Base-by-base conservation (phyloP, 2,329 filamentous ascomycete species). In the Ascochyta rabiei region DNA sequence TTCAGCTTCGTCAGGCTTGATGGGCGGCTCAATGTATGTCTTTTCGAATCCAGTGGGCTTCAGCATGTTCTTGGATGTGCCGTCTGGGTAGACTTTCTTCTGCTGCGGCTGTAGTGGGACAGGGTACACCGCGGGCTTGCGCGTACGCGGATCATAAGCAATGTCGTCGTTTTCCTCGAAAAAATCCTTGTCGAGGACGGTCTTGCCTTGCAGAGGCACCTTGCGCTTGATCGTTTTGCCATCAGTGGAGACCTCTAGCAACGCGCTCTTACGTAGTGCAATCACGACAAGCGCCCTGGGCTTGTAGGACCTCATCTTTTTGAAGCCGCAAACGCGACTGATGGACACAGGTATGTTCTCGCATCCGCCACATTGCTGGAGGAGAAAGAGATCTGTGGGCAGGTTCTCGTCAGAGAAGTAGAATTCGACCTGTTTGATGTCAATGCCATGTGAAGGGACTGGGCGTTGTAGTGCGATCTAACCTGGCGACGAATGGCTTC, bases 21-120 rank as follows among this genome's bases (percentile, higher is more conserved):
- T 77, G 0, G 92, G 92, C 1, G 87, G 82, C 72, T 98, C 93
- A 12, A 89, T 86, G 70, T 85, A 95, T 72, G 86, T 91, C 58
- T 92, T 88, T 84, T 82, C 80, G 54, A 82, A 81, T 0, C 80
- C 80, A 15, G 77, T 79, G 4, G 74, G 73, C 63, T 71, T 74
- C 56, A 62, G 59, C 73, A 79, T 77, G 33, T 67, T 73, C 64
- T 80, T 80, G 12, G 71, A 76, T 39, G 73, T 66, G 54, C 72
- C 73, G 23, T 70, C 66, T 28, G 71, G 66, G 19, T 68, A 57
- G 21, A 64, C 63, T 16, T 62, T 60, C 57, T 71, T 73, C 31
- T 60, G 60, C 34, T 74, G 69, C n/a, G 63, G 62, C 1, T 71
- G 50, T 10, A 66, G 40, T 5, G 58, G 61, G 15, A 70, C 57